phyloP scores from a whole-genome alignment of 2,329 filamentous ascomycete species.

The Akanthomyces lecanii region DNA sequence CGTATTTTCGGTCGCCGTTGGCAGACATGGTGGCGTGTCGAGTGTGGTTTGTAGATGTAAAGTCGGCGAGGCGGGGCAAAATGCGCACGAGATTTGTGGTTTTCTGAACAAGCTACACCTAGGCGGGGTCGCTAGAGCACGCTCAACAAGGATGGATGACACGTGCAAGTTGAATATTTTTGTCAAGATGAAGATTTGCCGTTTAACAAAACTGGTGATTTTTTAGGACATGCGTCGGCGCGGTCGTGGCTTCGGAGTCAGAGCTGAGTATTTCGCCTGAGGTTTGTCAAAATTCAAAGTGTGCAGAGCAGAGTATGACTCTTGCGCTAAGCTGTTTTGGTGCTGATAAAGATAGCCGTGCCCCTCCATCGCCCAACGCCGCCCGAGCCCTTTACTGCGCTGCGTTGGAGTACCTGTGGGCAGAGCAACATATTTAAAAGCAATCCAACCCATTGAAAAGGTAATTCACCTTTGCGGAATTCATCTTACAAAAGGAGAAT shows the following conservation, averaged over 20 bases:
- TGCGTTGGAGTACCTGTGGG: neutral
- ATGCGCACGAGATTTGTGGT: slow-evolving; percentile 19
- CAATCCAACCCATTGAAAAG: no score
- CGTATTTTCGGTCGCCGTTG: slow-evolving; percentile 59
- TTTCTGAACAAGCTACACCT: slow-evolving; percentile 5
- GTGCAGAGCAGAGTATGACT: slow-evolving; percentile 37
- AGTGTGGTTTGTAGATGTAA: slow-evolving; percentile 10
- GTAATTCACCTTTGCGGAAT: no score
- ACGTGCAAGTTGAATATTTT: neutral
- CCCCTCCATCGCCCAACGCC: slow-evolving; percentile 27
- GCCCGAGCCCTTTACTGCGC: neutral
- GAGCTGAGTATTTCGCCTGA: slow-evolving; percentile 31
- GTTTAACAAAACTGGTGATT: neutral
- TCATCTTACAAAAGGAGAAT: no score
- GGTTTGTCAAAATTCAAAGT: slow-evolving; percentile 40
- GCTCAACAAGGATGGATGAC: neutral
- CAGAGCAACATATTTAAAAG: no score
- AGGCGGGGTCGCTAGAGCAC: slow-evolving; percentile 9
- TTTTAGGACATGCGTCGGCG: slow-evolving; percentile 10
- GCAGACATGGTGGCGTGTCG: slow-evolving; percentile 44
- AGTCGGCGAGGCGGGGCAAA: slow-evolving; percentile 16
- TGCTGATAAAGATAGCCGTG: slow-evolving; percentile 37
- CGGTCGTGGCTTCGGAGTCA: slow-evolving; percentile 21
- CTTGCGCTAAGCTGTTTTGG: slow-evolving; percentile 34
- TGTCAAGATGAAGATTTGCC: neutral